A percentile compares a stretch with the other conserved stretches of the same genome.
Evolutionary conservation across 257 asterid genomes (phyloP).

Genomic region (Ophiorrhiza pumila): DNA sequence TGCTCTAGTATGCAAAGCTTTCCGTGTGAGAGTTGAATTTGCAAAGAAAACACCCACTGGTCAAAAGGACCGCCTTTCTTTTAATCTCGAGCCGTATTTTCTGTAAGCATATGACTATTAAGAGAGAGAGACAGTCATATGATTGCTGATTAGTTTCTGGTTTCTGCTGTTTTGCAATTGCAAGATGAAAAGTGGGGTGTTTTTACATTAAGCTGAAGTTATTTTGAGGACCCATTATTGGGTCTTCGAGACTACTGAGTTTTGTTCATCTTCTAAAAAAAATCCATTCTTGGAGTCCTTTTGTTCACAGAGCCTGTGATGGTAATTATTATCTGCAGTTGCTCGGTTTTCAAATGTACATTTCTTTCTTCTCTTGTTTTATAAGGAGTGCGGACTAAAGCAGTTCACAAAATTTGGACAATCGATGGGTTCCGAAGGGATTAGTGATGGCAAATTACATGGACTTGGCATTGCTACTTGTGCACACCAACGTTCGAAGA

Average conservation of each 20-base stretch:
- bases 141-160: conserved; percentile 11
- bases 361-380: conserved; percentile 8
- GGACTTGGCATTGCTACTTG: conserved; percentile 27
- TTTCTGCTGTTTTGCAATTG: conserved; percentile 29
- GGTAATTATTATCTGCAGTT: conserved; percentile 30
- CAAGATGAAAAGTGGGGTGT: conserved; percentile 33
- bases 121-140: conserved; percentile 17
- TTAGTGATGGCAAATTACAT: conserved; percentile 43
- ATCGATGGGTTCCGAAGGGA: conserved; percentile 70
- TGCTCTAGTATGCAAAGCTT: conserved; percentile 19
- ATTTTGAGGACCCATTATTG: conserved; percentile 32
- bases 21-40: conserved; percentile 17
- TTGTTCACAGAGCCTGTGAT: conserved; percentile 31
- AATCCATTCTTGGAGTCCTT: conserved; percentile 40
- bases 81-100: conserved; percentile 22
- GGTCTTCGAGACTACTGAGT: conserved; percentile 19
- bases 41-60: conserved; percentile 34
- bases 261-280: conserved; percentile 37
- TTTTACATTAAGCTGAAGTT: conserved; percentile 36
- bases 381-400: conserved; percentile 19
- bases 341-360: conserved; percentile 12
- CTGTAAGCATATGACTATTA: conserved; percentile 31
- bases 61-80: conserved; percentile 45
- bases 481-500: conserved; percentile 67
- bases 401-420: conserved; percentile 36